Percentiles rank a stretch among this genome's conserved stretches.
Conservation (phyloP, 2,329 filamentous ascomycete genomes). For the Fusarium floridanum region DNA sequence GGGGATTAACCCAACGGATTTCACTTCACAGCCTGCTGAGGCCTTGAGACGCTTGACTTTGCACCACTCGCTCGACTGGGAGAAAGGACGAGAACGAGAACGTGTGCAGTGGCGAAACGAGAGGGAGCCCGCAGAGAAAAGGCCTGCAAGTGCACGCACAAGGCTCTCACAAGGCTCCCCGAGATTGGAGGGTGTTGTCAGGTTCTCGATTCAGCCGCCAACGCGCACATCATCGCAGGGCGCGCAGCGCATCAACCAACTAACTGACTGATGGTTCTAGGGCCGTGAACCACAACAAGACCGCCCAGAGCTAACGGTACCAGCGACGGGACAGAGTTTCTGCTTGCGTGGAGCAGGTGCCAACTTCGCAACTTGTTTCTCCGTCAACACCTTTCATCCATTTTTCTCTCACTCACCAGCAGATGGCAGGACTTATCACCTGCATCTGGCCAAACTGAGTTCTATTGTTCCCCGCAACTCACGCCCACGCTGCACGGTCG, state of each 20-base stretch:
- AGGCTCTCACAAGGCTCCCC: conserved; percentile 22
- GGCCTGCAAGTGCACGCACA: conserved; percentile 47
- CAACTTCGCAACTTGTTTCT: neutral
- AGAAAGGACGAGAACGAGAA: conserved; percentile 11
- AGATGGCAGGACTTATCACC: conserved; percentile 17
- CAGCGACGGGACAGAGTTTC: conserved; percentile 10
- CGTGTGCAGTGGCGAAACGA: conserved; percentile 11
- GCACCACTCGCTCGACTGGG: conserved; percentile 25
- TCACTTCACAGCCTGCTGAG: conserved; percentile 20
- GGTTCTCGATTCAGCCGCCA: conserved; percentile 18
- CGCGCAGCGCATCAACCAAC: conserved; percentile 10
- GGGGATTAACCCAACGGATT: conserved; percentile 41
- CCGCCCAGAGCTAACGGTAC: neutral
- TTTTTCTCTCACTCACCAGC: conserved; percentile 19
- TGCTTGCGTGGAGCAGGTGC: neutral
- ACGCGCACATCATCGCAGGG: conserved; percentile 13
- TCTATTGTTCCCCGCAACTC: conserved; percentile 34
- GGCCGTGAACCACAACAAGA: conserved; percentile 14
- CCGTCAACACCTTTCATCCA: neutral
- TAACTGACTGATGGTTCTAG: conserved; percentile 8
- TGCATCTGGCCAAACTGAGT: conserved; percentile 15
- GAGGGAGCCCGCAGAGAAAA: conserved; percentile 20
- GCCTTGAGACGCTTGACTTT: conserved; percentile 34
- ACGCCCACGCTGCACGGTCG: conserved; percentile 30
- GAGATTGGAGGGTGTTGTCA: conserved; percentile 8